These are phyloP conservation scores for Pichia paraexigua DNA, from an alignment of 805 yeast genomes.

Conservation along the genomic window DNA sequence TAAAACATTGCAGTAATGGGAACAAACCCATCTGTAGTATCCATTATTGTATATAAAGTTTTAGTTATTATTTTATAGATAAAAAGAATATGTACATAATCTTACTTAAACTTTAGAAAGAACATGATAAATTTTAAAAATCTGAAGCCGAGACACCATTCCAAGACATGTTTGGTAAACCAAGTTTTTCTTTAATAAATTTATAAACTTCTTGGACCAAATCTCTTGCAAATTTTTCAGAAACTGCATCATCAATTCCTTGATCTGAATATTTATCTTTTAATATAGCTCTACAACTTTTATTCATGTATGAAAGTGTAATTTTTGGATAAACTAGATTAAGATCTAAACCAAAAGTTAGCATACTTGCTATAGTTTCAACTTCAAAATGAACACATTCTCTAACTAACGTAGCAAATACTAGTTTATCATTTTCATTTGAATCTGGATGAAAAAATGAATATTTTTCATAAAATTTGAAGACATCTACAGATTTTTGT, in stretches of 20 bases:
- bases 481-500: constrained; percentile 7
- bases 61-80: no score
- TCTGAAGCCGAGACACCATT: constrained; percentile 5
- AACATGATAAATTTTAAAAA: neutral
- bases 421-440: constrained; percentile 3
- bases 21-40: constrained; percentile 51
- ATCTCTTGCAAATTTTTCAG: constrained; percentile 8
- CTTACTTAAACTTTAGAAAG: no score
- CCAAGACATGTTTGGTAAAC: constrained; percentile 9
- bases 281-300: constrained; percentile 6
- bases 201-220: constrained; percentile 4
- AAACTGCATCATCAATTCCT: constrained; percentile 3
- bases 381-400: constrained; percentile 15
- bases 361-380: constrained; percentile 13
- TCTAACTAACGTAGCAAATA: constrained; percentile 10
- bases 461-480: constrained; percentile 6
- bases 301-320: constrained; percentile 6
- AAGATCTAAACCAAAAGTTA: constrained; percentile 11
- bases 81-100: neutral
- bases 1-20: constrained; percentile 88
- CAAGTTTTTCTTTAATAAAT: constrained; percentile 3
- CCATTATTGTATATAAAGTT: constrained; percentile 13
- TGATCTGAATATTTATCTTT: constrained; percentile 2
- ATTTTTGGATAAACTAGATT: constrained; percentile 7
- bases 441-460: constrained; percentile 8